Evolutionary conservation across 1,139 yeast genomes (phyloP).

Genomic region (Geotrichum australiense): DNA sequence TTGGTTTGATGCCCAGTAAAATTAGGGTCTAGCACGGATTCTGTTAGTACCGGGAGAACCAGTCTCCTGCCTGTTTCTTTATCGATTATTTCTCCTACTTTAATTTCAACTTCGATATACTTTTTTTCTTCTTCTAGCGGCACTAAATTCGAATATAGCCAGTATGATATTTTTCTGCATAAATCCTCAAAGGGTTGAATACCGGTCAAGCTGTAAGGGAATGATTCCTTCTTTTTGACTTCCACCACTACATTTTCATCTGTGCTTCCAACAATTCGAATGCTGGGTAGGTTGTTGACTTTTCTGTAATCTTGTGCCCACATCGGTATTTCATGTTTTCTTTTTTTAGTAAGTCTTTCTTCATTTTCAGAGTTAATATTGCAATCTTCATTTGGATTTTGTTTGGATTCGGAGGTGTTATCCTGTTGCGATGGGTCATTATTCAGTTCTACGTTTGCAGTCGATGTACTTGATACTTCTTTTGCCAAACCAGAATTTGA

Average conservation of each 20-base stretch:
- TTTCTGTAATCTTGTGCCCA: constrained; percentile 53
- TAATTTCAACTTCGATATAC: constrained; percentile 71
- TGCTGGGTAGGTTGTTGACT: background rate
- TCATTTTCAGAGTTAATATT: constrained; percentile 51
- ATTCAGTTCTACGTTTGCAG: no score
- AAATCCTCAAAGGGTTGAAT: constrained; percentile 76
- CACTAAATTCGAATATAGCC: constrained; percentile 77
- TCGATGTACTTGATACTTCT: no score
- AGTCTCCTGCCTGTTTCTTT: constrained; percentile 59
- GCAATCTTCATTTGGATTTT: background rate
- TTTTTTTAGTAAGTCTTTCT: no score
- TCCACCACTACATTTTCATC: no score
- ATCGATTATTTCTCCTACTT: constrained; percentile 71
- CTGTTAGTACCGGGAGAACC: constrained; percentile 67
- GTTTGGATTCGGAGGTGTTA: background rate
- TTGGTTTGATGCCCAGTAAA: constrained; percentile 48
- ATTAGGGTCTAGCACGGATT: constrained; percentile 54
- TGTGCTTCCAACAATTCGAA: background rate
- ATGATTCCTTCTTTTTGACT: constrained; percentile 40
- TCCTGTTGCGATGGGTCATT: no score
- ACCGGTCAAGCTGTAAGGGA: constrained; percentile 51
- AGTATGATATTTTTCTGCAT: constrained; percentile 74
- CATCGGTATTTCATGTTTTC: constrained; percentile 46
- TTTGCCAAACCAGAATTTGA: no score
- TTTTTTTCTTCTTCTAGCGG: constrained; percentile 56